These are phyloP conservation scores for Flaveria ramosissima DNA, from an alignment of 129 eudicot genomes.

Conservation along the genomic window DNA sequence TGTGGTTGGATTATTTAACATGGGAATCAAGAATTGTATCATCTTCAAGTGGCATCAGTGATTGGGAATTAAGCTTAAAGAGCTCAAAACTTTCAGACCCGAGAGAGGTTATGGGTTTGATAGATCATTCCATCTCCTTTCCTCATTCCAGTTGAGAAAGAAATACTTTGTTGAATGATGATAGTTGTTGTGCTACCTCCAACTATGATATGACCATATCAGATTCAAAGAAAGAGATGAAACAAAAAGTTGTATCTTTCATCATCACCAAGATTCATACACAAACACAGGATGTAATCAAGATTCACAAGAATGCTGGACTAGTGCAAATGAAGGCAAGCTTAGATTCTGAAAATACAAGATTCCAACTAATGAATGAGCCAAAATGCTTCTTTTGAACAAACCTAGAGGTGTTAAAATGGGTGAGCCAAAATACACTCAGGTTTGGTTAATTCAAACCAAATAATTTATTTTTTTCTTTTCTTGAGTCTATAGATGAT, in stretches of 20 bases:
- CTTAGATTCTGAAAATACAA: not conserved
- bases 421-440: not conserved
- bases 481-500: not conserved
- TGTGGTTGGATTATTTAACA: not conserved
- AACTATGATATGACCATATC: not conserved
- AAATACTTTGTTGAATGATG: not conserved
- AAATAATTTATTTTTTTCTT: not conserved
- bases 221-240: slow-evolving; percentile 9
- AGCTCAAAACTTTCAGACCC: not conserved
- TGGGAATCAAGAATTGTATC: not conserved
- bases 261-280: slow-evolving; percentile 10
- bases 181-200: not conserved
- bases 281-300: slow-evolving; percentile 3
- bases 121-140: not conserved
- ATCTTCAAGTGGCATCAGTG: not conserved
- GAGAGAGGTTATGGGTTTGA: not conserved
- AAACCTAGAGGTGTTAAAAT: not conserved
- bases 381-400: not conserved
- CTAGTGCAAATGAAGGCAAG: slow-evolving; percentile 5
- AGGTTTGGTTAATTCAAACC: not conserved
- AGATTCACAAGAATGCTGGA: slow-evolving; percentile 1
- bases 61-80: not conserved
- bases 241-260: not conserved
- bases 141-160: too few relatives aligned
- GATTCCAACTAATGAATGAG: slow-evolving; percentile 4